Base-by-base conservation (phyloP, 2,329 filamentous ascomycete species). In the Pseudophaeomoniella oleicola region DNA sequence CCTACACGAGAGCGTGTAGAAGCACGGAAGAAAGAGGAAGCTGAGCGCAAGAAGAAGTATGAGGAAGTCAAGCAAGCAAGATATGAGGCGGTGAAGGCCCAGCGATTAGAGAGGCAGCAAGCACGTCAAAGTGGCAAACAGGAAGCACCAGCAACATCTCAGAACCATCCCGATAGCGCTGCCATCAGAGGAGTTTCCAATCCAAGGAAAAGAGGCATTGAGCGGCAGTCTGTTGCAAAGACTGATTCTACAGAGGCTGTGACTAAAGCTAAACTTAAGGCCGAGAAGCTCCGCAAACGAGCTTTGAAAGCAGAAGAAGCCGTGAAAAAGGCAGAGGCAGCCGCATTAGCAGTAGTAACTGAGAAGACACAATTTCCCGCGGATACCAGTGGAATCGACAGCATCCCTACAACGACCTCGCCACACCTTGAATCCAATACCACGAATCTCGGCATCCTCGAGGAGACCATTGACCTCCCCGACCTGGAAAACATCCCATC, bases 1-100 rank as follows among this genome's bases (percentile, higher is more conserved):
- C 88, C 88, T 2, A 94, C 87, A 2, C 73, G 75, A 53, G 73
- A 74, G 40, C 76, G 82, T 38, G 67, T 71, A 38, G 64, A 69
- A 38, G 54, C 51, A 31, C 46, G 42, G 12, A 53, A 51, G 37
- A 52, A 50, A 47, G 48, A 55, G 45, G 37, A 56, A 17, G 55
- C 72, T 44, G 72, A 75, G 50, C 77, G 69, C 53, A 72, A 73
- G 50, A 73, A 72, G 51, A 72, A 70, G 46, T 66, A 69, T 52
- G 74, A 78, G 51, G 77, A 81, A 53, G 71, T 75, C 32, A 78
- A 71, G 43, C 48, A 66, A 44, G 64, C 64, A 42, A 60, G 59
- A 43, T 60, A 59, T 18, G 57, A 62, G 39, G 42, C 42, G 15
- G 44, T 43, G 14, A 51, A 55, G 39, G 46, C 45, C 16, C 44